Evolutionary conservation across 2,329 filamentous ascomycete species (phyloP).

Genomic region (Botrytis aclada): DNA sequence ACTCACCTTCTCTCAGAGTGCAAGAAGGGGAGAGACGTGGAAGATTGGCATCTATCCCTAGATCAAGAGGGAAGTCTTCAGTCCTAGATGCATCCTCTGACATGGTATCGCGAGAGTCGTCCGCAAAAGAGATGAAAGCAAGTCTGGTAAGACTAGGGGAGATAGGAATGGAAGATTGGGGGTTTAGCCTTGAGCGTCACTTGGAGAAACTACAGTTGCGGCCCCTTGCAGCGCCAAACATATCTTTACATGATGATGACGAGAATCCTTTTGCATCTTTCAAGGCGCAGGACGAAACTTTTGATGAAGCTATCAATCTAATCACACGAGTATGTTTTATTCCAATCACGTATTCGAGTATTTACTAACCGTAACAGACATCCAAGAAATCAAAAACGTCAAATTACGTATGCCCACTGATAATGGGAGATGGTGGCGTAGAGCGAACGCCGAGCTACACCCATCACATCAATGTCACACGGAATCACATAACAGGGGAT

Average conservation of each 20-base stretch:
- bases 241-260: conserved; percentile 20
- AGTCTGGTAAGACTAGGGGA: neutral
- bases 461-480: conserved; percentile 28
- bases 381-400: conserved; percentile 22
- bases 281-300: conserved; percentile 16
- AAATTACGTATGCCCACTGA: conserved; percentile 20
- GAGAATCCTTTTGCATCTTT: conserved; percentile 29
- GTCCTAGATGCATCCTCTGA: neutral
- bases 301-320: conserved; percentile 12
- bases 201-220: neutral
- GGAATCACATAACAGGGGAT: conserved; percentile 32
- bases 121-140: neutral
- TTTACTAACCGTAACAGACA: conserved; percentile 22
- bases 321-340: conserved; percentile 22
- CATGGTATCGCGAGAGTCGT: neutral
- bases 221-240: neutral
- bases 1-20: neutral
- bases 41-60: neutral
- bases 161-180: neutral
- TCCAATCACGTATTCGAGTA: neutral
- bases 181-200: neutral
- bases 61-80: neutral
- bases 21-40: neutral
- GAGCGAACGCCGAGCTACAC: conserved; percentile 30
- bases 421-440: conserved; percentile 19